Evolutionary conservation across 2,329 filamentous ascomycete species (phyloP), one percentile per base, ranked within the genome.

Genomic region (Pseudogymnoascus sp.): DNA sequence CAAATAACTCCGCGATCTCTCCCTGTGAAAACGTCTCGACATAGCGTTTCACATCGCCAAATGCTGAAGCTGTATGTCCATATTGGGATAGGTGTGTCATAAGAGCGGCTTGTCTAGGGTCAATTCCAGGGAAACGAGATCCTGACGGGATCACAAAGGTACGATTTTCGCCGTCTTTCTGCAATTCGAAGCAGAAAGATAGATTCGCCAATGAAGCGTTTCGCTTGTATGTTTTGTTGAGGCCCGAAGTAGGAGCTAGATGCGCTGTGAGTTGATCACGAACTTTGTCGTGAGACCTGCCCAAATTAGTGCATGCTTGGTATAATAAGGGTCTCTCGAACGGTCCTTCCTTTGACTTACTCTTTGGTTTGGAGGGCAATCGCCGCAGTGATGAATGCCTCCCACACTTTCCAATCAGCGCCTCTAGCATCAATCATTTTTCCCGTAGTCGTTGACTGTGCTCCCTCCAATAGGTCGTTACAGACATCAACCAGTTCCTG

Each of bases 361-460:
- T 66, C 62, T 33, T 65, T 43, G 23, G 49, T 60, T 40, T 64
- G 61, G 12, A 71, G 61, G 31, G 69, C 63, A 21, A 64, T 62
- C 37, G 69, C 70, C 9, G 72, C 71, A 23, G 61, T 59, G 37
- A 73, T 67, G 40, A 69, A 71, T 4, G 68, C 67, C 41, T 70
- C 63, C 72, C 72, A 74, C 3, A 74, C 70, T 18, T 69, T 63
- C 71, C 70, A 74, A 52, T 74, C 72, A 63, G 69, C 66, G 35
- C 72, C 67, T 59, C 67, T 63, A 40, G 69, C 61, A 61, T 74
- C 71, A 9, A 66, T 21, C 33, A 73, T 64, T 25, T 70, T 61
- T 2, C 69, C 68, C 23, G 63, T 63, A 5, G 64, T 61, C 62
- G 68, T 70, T 18, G 70, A 70, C 2, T 71, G 69, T 35, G 71